Base-by-base conservation (phyloP, 2,329 filamentous ascomycete genomes). In the Diplodia seriata region DNA sequence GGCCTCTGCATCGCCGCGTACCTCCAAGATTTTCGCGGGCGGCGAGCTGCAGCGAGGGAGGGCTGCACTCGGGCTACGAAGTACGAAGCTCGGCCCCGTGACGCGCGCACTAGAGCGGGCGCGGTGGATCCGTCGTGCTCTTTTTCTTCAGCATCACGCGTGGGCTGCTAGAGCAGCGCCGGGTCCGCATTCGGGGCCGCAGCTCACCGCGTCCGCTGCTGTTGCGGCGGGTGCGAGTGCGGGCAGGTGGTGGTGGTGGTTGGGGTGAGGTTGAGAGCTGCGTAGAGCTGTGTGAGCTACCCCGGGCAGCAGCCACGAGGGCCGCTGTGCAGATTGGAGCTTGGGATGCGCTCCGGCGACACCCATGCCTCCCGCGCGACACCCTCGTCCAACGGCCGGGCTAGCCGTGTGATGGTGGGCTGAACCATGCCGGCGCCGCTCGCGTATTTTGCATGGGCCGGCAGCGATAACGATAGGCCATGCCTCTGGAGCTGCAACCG, bases 341-440 rank as follows among this genome's bases (percentile, higher is more conserved):
- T 63, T 63, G 59, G 59, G 59, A 63, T 63, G 43, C 29, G 43
- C 47, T 51, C 59, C 29, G 43, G 29, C 59, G 47, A 63, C 62
- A 54, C 62, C 62, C 62, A 43, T 65, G 62, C 51, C 51, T 65
- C 62, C 62, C 62, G 62, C 62, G 62, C 62, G 51, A 63, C 57
- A 64, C 62, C 62, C 62, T 65, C 62, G 62, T 65, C 62, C 50
- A 65, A 65, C 62, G 62, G 62, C 62, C 62, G 20, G 50, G 50
- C 62, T 65, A 64, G 49, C 50, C 38, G 38, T 53, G 47, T 23
- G 47, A 51, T 62, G 40, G 57, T 20, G 57, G 40, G 57, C 57
- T 49, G 57, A 50, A 62, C 57, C 40, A 63, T 33, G 59, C 43
- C 29, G 59, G 59, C 59, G 59, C 57, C 57, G 57, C 40, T 62